A percentile compares a stretch with the other conserved stretches of the same genome.
phyloP scores from a whole-genome alignment of 106 monocot species.

The Gastrodia elata region DNA sequence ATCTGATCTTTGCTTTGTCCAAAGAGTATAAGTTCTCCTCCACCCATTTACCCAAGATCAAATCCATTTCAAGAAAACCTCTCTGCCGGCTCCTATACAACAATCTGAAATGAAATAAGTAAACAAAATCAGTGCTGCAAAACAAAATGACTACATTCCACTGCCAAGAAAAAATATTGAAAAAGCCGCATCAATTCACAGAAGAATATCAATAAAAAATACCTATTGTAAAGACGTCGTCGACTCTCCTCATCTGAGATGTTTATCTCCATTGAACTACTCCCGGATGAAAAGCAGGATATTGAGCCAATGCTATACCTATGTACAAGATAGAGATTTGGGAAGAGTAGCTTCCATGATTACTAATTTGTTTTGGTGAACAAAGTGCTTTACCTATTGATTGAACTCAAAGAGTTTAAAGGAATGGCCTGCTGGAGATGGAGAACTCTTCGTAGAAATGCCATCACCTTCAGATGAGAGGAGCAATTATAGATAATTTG shows the following conservation, averaged over 20 bases:
- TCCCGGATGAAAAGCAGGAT: slow-evolving; percentile 21
- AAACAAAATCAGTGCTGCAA: not conserved
- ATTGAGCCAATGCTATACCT: slow-evolving; percentile 17
- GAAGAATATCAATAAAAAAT: not conserved
- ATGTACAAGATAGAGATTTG: not conserved
- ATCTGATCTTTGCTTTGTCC: slow-evolving; percentile 71
- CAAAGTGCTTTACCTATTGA: not conserved
- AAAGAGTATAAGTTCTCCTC: slow-evolving; percentile 68
- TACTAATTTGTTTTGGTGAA: not conserved
- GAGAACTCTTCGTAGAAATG: slow-evolving; percentile 23
- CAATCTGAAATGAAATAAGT: slow-evolving; percentile 26
- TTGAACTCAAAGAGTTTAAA: not conserved
- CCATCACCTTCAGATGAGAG: slow-evolving; percentile 11
- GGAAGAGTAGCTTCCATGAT: not conserved
- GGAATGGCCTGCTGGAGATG: slow-evolving; percentile 23
- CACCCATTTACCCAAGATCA: slow-evolving; percentile 93
- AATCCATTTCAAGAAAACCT: slow-evolving; percentile 88
- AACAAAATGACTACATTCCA: not conserved
- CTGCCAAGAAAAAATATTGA: slow-evolving; percentile 6
- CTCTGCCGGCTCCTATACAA: slow-evolving; percentile 86
- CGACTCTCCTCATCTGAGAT: slow-evolving; percentile 66
- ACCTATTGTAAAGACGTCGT: slow-evolving; percentile 81
- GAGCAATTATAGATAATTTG: not conserved
- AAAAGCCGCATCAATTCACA: not conserved
- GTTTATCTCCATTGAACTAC: slow-evolving; percentile 25